Evolutionary conservation across 148 eudicot species (phyloP).

Genomic region (Vaccinium myrtillus): DNA sequence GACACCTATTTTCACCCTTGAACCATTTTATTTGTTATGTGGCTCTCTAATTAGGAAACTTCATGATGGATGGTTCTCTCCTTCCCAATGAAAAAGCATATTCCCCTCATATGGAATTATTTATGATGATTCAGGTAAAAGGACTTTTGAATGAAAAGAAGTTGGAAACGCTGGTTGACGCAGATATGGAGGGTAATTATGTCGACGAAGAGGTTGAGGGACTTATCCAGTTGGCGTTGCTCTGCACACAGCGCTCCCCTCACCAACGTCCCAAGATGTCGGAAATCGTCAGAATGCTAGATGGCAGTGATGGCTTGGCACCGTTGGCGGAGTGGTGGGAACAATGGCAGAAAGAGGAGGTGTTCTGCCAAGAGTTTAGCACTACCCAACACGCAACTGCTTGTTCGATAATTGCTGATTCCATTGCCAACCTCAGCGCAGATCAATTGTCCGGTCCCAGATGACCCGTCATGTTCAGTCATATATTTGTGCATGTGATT

Average conservation of each 20-base stretch:
- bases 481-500: too few species aligned
- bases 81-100: not conserved
- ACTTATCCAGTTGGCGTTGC: constrained; percentile 52
- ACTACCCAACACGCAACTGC: constrained; percentile 22
- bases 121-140: constrained; percentile 35
- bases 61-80: too few species aligned
- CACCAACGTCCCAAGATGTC: constrained; percentile 58
- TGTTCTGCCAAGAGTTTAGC: constrained; percentile 38
- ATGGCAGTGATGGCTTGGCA: constrained; percentile 41
- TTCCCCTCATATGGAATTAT: not conserved
- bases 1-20: too few species aligned
- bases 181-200: constrained; percentile 45
- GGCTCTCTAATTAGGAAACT: too few species aligned
- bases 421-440: constrained; percentile 40
- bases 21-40: too few species aligned
- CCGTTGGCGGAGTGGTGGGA: constrained; percentile 52
- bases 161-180: constrained; percentile 47
- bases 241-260: constrained; percentile 52
- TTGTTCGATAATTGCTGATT: constrained; percentile 47
- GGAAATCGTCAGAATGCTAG: constrained; percentile 56
- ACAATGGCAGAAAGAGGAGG: constrained; percentile 55
- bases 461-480: constrained; percentile 20
- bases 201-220: constrained; percentile 46
- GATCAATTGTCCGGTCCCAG: constrained; percentile 61
- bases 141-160: constrained; percentile 51